phyloP scores from a whole-genome alignment of 2,329 filamentous ascomycete species.

The Epichloe baconii region DNA sequence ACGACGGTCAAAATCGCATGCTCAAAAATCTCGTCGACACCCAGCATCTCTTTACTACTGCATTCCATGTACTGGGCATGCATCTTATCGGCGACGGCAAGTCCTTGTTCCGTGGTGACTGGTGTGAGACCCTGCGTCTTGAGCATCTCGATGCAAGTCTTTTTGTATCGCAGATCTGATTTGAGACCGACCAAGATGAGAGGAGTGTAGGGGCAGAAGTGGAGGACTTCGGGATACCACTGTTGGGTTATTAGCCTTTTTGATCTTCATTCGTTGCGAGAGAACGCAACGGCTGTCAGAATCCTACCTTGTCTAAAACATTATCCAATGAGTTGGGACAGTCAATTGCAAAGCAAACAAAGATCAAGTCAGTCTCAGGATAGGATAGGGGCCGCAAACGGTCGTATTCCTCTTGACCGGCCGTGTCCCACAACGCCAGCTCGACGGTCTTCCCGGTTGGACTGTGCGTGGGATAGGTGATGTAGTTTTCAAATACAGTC shows the following conservation, averaged over 20 bases:
- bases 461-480: slow-evolving; percentile 86
- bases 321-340: slow-evolving; percentile 97
- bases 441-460: slow-evolving; percentile 88
- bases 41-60: slow-evolving; percentile 93
- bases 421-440: slow-evolving; percentile 95
- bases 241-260: slow-evolving; percentile 22
- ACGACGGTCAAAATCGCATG: slow-evolving; percentile 83
- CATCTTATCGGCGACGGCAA: slow-evolving; percentile 85
- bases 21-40: slow-evolving; percentile 94
- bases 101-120: slow-evolving; percentile 82
- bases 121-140: slow-evolving; percentile 95
- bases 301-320: slow-evolving; percentile 85
- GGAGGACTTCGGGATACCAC: slow-evolving; percentile 99
- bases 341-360: slow-evolving; percentile 98
- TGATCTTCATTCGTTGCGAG: not conserved
- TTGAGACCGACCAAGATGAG: slow-evolving; percentile 94
- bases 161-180: slow-evolving; percentile 89
- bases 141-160: slow-evolving; percentile 95
- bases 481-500: slow-evolving; percentile 99
- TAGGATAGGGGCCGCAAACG: slow-evolving; percentile 90
- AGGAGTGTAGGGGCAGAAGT: slow-evolving; percentile 96
- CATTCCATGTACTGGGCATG: slow-evolving; percentile 93
- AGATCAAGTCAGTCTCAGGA: slow-evolving; percentile 92
- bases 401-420: slow-evolving; percentile 97
- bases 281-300: not conserved